Base-by-base conservation (phyloP, 2,329 filamentous ascomycete species). In the Fonsecaea pedrosoi region DNA sequence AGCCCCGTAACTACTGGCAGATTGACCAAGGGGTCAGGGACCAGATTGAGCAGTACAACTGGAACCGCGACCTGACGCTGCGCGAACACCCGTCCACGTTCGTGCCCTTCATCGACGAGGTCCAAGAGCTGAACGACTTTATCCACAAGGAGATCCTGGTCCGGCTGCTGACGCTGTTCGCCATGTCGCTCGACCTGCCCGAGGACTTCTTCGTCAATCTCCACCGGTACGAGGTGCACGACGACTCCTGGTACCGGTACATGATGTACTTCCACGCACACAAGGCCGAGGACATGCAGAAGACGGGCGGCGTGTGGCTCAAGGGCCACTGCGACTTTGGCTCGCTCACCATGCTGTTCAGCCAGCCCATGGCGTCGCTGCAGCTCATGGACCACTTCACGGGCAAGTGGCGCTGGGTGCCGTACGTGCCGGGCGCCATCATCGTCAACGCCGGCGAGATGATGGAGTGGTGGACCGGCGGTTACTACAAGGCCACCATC, bases 231-330 rank as follows among this genome's bases (percentile, higher is more conserved):
- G 82, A 87, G 1, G 79, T 82, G n/a, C 81, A 84, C 32, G 82
- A 84, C n/a, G 86, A 89, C 66, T 85, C 86, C 34, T 86, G 89
- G 64, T 79, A 88, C 21, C 82, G 87, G 2, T 89, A 88, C 74
- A 88, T 89, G 85, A 80, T 84, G 58, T 88, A 88, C 67, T 79
- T 80, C 8, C 81, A 82, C 0, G 83, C 85, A 35, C 34, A 60
- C 45, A 50, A 53, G 32, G 81, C 82, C 0, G 83, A 85, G 35
- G 54, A 57, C 15, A 57, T 37, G 54, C 80, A 78, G 0, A 81
- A 84, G 32, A 40, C 82, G 64, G 79, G 78, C 34, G 78, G 77
- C 34, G 76, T 85, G 0, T 83, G 83, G 69, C 78, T 78, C 0
- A 77, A 77, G 0, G 85, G 85, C 0, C 85, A 88, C 71, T 87